These are phyloP conservation scores for Saccharomycopsis capsularis DNA, from an alignment of 805 yeast species.

Conservation along the genomic window DNA sequence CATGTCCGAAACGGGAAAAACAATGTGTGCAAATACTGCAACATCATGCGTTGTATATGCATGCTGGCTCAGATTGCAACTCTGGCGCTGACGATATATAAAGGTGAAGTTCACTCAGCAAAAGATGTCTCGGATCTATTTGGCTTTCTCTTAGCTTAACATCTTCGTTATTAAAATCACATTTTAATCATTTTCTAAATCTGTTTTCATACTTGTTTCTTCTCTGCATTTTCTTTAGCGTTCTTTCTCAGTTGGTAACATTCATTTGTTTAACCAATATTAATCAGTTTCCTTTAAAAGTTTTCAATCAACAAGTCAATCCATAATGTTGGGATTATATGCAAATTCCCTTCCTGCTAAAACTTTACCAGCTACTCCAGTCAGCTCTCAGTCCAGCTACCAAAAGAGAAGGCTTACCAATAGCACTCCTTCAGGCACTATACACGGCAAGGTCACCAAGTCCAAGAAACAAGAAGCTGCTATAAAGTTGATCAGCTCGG, in stretches of 20 bases:
- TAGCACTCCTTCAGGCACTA: neutral
- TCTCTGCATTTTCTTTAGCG: neutral
- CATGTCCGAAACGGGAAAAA: neutral
- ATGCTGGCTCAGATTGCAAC: neutral
- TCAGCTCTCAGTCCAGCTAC: neutral
- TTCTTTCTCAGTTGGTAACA: neutral
- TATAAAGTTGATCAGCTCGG: conserved; percentile 4
- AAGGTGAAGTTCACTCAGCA: neutral
- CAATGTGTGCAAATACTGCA: neutral
- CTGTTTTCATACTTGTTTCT: neutral
- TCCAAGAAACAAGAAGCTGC: neutral
- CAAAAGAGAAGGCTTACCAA: neutral
- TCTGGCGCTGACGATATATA: neutral
- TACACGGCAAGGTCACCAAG: neutral
- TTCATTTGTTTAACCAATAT: neutral
- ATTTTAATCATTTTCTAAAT: too few species aligned
- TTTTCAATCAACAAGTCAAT: too few species aligned
- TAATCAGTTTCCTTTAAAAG: too few species aligned
- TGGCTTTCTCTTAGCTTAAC: neutral
- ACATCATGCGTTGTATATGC: neutral
- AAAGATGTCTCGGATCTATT: neutral
- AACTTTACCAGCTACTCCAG: neutral
- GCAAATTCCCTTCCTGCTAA: neutral
- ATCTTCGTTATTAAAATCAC: too few species aligned
- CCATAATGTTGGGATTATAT: neutral